Percentiles rank a stretch among this genome's conserved stretches.
Conservation (phyloP, 495 filamentous ascomycete species). For the Daldinia loculata region DNA sequence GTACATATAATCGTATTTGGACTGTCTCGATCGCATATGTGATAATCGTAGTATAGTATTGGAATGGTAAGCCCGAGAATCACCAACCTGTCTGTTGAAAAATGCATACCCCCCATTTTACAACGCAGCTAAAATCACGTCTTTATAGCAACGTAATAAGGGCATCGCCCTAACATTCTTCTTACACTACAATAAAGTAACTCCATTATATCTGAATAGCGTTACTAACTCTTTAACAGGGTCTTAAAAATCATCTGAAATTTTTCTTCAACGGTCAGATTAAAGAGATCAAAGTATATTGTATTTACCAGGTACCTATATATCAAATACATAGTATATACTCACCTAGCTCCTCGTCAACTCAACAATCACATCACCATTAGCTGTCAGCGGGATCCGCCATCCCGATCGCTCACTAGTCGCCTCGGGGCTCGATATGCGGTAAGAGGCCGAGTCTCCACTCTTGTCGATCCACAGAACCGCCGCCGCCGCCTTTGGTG, state of each 20-base stretch:
- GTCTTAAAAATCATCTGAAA: no score
- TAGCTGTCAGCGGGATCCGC: conserved; percentile 15
- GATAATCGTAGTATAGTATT: not conserved
- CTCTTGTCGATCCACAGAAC: conserved; percentile 40
- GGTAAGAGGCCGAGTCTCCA: not conserved
- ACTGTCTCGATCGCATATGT: not conserved
- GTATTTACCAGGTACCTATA: not conserved
- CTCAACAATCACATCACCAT: conserved; percentile 29
- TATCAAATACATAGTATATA: not conserved
- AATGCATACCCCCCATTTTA: no score
- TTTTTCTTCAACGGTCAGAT: no score
- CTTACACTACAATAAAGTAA: no score
- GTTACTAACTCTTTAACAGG: no score
- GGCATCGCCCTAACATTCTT: no score
- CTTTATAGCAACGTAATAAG: not conserved
- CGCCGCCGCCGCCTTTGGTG: conserved; percentile 34
- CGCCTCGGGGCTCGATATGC: conserved; percentile 1
- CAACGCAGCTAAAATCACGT: not conserved
- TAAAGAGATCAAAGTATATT: no score
- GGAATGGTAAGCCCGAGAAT: not conserved
- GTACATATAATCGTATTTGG: not conserved
- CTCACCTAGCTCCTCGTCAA: conserved; percentile 12
- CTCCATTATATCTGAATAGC: no score
- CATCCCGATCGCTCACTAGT: conserved; percentile 19
- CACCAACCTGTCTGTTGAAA: not conserved